phyloP scores from a whole-genome alignment of 2,329 filamentous ascomycete species.

The Talaromyces sp. region DNA sequence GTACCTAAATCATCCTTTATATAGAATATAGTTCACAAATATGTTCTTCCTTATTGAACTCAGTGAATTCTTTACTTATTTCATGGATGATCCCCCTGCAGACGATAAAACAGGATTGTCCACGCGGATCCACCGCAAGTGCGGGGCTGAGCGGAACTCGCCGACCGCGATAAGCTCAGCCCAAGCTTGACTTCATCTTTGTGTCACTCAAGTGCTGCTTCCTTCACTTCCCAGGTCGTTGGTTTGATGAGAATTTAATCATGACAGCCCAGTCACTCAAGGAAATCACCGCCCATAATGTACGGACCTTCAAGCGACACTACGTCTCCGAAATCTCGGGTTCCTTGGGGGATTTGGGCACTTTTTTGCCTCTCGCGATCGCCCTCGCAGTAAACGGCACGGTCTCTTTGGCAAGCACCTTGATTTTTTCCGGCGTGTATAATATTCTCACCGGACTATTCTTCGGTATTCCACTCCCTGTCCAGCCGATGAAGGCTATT shows the following conservation, averaged over 20 bases:
- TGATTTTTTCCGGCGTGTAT: slow-evolving; percentile 85
- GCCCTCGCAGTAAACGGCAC: slow-evolving; percentile 77
- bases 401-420: slow-evolving; percentile 78
- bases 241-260: not conserved
- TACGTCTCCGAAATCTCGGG: slow-evolving; percentile 81
- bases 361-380: slow-evolving; percentile 84
- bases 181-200: slow-evolving; percentile 1
- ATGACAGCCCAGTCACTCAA: slow-evolving; percentile 32
- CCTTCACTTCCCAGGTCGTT: not conserved
- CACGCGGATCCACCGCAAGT: not conserved
- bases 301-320: slow-evolving; percentile 56
- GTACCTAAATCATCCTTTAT: no score
- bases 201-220: not conserved
- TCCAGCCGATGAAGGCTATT: slow-evolving; percentile 90
- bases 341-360: slow-evolving; percentile 85
- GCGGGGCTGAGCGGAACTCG: slow-evolving; percentile 8
- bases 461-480: slow-evolving; percentile 87
- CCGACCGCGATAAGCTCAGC: no score
- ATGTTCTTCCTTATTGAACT: no score
- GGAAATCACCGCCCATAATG: slow-evolving; percentile 52
- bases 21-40: no score
- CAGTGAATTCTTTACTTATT: not conserved
- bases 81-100: not conserved
- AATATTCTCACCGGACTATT: slow-evolving; percentile 80
- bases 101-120: slow-evolving; percentile 4